Percentiles rank a stretch among this genome's conserved stretches.
Evolutionary conservation across 1,284 basidiomycete genomes (phyloP).

Genomic region (Blastosporella zonata): DNA sequence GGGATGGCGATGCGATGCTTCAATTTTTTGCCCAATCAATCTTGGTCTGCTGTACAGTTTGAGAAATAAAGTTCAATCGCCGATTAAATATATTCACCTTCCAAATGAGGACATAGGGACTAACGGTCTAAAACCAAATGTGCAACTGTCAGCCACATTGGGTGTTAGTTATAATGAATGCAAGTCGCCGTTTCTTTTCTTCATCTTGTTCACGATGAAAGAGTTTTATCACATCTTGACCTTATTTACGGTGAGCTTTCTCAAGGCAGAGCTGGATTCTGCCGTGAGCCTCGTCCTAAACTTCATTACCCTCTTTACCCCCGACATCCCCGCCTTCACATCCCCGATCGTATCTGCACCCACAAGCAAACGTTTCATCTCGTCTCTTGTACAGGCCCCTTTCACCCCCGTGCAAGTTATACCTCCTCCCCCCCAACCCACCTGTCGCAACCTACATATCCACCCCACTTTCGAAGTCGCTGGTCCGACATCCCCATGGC

Average conservation of each 20-base stretch:
- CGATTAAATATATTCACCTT: conserved; percentile 17
- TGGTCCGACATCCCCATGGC: conserved; percentile 3
- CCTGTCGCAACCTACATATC: conserved; percentile 8
- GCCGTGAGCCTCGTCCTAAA: no score
- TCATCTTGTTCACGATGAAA: no score
- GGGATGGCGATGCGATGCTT: conserved; percentile 15
- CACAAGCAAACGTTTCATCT: conserved; percentile 2
- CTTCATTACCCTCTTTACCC: no score
- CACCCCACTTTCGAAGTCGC: conserved; percentile 8
- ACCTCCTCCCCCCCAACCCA: conserved; percentile 3
- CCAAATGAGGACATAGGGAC: no score
- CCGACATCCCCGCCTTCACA: no score
- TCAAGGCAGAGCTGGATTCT: no score
- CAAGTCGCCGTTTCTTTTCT: no score
- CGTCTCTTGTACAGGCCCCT: conserved; percentile 2
- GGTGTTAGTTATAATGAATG: no score
- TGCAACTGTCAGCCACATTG: no score
- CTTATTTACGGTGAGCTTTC: no score
- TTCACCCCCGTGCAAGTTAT: conserved; percentile 4
- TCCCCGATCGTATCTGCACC: neutral
- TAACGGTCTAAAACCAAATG: no score
- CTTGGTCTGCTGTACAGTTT: conserved; percentile 28
- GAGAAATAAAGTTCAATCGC: conserved; percentile 24
- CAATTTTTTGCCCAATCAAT: conserved; percentile 6
- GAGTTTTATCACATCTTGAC: no score